Evolutionary conservation across 2,329 filamentous ascomycete genomes (phyloP), one percentile per base, ranked within the genome.

Genomic region (Aspergillus chevalieri): DNA sequence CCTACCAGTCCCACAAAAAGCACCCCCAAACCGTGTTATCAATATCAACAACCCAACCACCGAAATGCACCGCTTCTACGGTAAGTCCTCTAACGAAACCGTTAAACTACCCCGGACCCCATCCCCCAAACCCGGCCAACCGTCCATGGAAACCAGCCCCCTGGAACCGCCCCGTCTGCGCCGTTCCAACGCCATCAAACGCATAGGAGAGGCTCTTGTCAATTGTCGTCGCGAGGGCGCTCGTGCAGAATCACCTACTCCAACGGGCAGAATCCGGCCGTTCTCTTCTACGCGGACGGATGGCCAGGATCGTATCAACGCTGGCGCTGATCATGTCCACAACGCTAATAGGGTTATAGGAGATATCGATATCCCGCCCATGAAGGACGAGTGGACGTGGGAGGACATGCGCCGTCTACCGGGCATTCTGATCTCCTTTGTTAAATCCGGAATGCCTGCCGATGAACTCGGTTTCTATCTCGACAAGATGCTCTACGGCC

Each of bases 381-480:
- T 30, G 26, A 22, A 36, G 6, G 34, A 17, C n/a, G 34, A 36
- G 15, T 39, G 42, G 46, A 10, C 3, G 17, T 15, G 19, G 8
- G 39, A 45, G 14, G 38, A 39, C 24, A 30, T 44, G 10, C 38
- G 22, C 19, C n/a, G 6, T 9, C 33, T 52, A 2, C 50, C 50
- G 2, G 9, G 3, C 3, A 24, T 28, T 19, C 39, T 52, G 6
- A 17, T 15, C 4, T 33, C 26, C 15, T 46, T 33, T 12, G 28
- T 52, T 12, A 36, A 48, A 2, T n/a, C 19, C 3, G 49, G 52
- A 1, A 49, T 54, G 42, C 43, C 56, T 2, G 46, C 41, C 3
- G 43, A 39, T 8, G 51, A 56, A 4, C 43, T 60, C 12, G 57
- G 57, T 1, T 34, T 46, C n/a, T 48, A 47, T 17, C 22, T 58